These are phyloP conservation scores for Metschnikowia cubensis DNA, from an alignment of 805 yeast genomes.

Conservation along the genomic window DNA sequence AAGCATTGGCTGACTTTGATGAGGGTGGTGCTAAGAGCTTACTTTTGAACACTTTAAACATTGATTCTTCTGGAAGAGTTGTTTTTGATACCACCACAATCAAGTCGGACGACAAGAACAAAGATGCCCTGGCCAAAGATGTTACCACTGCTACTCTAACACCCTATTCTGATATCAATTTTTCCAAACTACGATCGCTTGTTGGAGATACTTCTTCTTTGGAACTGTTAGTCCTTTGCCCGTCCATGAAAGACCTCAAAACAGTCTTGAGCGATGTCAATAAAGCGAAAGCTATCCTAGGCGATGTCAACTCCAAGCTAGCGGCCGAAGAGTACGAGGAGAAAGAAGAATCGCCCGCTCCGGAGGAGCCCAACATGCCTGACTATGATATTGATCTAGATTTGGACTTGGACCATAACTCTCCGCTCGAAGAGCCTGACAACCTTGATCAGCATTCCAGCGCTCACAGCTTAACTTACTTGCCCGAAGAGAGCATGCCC, in stretches of 20 bases:
- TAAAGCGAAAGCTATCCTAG: conserved; percentile 45
- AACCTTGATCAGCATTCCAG: conserved; percentile 4
- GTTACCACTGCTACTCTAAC: not conserved
- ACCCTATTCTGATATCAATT: conserved; percentile 14
- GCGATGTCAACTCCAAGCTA: conserved; percentile 38
- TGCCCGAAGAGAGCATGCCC: conserved; percentile 2
- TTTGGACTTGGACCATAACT: conserved; percentile 11
- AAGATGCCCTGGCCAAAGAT: conserved; percentile 6
- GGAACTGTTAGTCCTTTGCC: conserved; percentile 51
- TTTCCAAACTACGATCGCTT: conserved; percentile 19
- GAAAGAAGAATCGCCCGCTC: not conserved
- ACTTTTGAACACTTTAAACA: conserved; percentile 55
- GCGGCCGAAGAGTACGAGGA: conserved; percentile 13
- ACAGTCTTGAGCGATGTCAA: conserved; percentile 52
- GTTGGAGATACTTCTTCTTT: conserved; percentile 20
- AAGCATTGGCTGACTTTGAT: conserved; percentile 72
- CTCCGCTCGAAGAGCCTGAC: conserved; percentile 6
- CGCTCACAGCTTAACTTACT: not conserved
- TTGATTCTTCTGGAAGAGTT: conserved; percentile 52
- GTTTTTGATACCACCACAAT: conserved; percentile 59
- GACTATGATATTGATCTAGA: conserved; percentile 24
- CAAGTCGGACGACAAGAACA: conserved; percentile 13
- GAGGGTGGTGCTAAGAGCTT: conserved; percentile 80
- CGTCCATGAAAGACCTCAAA: conserved; percentile 62
- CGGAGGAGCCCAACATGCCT: conserved; percentile 4